These are phyloP conservation scores for Aechmea fasciata DNA, from an alignment of 176 grass and related monocot species.

Conservation along the genomic window DNA sequence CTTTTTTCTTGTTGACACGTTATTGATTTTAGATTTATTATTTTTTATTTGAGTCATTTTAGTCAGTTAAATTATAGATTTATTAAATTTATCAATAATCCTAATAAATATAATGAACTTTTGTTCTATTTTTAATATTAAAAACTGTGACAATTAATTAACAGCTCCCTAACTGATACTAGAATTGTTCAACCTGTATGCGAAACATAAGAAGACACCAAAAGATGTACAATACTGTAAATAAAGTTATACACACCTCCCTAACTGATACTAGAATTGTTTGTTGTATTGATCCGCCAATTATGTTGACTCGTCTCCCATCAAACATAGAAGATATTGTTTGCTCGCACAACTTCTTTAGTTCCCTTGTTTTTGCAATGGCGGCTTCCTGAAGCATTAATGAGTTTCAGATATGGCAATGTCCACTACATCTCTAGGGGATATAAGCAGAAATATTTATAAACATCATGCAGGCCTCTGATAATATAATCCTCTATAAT, in stretches of 20 bases:
- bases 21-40: too few relatives aligned
- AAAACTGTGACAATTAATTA: too few relatives aligned
- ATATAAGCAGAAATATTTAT: constrained; percentile 7
- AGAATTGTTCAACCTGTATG: background rate
- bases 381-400: constrained; percentile 51
- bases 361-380: constrained; percentile 69
- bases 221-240: background rate
- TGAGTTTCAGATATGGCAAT: constrained; percentile 22
- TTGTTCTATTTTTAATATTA: too few relatives aligned
- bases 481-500: background rate
- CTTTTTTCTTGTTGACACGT: too few relatives aligned
- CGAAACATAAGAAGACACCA: background rate
- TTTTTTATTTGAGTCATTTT: too few relatives aligned
- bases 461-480: background rate
- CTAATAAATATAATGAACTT: too few relatives aligned
- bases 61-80: too few relatives aligned
- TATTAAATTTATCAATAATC: too few relatives aligned
- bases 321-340: constrained; percentile 87
- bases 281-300: constrained; percentile 76
- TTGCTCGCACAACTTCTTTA: constrained; percentile 70
- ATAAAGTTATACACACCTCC: constrained; percentile 30
- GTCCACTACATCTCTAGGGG: background rate
- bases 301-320: constrained; percentile 83
- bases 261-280: constrained; percentile 49
- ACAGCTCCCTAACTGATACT: too few relatives aligned